These are phyloP conservation scores for Nothopassalora personata DNA, from an alignment of 2,329 filamentous ascomycete genomes.

Conservation along the genomic window DNA sequence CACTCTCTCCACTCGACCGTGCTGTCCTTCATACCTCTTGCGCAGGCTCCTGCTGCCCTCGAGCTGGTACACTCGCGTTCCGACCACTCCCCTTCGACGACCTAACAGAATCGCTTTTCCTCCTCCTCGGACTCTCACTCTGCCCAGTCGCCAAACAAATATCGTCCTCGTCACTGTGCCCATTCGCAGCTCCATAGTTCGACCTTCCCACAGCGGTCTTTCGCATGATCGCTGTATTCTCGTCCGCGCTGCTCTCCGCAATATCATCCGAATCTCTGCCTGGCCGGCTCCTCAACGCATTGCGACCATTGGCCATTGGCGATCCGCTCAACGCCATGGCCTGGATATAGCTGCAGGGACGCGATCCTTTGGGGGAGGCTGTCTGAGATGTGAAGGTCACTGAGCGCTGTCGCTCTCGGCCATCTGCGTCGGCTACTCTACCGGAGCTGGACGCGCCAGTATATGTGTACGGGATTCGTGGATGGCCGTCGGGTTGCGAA, in stretches of 20 bases:
- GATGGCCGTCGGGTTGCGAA: slow-evolving; percentile 13
- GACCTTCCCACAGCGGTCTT: slow-evolving; percentile 5
- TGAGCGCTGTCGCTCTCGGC: slow-evolving; percentile 7
- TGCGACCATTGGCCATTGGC: slow-evolving; percentile 7
- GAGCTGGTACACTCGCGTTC: slow-evolving; percentile 5
- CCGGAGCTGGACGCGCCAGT: background rate
- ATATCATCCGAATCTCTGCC: slow-evolving; percentile 16
- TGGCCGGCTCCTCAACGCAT: slow-evolving; percentile 8
- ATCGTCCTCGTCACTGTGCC: slow-evolving; percentile 18
- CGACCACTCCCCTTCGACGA: slow-evolving; percentile 8
- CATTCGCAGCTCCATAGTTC: slow-evolving; percentile 26
- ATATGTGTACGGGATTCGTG: slow-evolving; percentile 17
- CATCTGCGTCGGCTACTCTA: background rate
- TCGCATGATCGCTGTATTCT: slow-evolving; percentile 39
- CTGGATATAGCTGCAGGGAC: slow-evolving; percentile 8
- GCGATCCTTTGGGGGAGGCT: slow-evolving; percentile 5
- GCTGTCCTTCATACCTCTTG: slow-evolving; percentile 7
- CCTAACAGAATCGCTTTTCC: slow-evolving; percentile 17
- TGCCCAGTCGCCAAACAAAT: background rate
- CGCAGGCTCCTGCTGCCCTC: background rate
- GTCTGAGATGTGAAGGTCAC: slow-evolving; percentile 12
- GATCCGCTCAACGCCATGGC: slow-evolving; percentile 6
- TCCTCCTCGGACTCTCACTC: slow-evolving; percentile 8
- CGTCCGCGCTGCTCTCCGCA: slow-evolving; percentile 36
- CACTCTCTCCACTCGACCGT: background rate